Evolutionary conservation across 1,284 basidiomycete genomes (phyloP).

Genomic region (Malassezia globosa): DNA sequence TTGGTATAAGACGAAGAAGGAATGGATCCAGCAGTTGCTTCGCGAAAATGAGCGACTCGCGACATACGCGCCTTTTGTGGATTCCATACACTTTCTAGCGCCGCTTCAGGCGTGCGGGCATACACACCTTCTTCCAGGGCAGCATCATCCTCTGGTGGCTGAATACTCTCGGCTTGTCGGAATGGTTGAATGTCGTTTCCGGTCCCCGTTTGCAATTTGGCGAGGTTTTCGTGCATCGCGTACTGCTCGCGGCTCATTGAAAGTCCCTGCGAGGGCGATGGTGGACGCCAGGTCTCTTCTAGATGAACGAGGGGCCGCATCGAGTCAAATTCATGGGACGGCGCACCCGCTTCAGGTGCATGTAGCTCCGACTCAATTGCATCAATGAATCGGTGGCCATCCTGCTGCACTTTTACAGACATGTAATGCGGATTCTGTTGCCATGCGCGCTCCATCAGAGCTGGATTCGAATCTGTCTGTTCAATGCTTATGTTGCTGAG

Average conservation of each 20-base stretch:
- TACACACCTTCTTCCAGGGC: slow-evolving; percentile 15
- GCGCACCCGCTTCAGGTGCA: background rate
- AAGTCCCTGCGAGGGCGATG: slow-evolving; percentile 5
- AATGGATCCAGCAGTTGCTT: background rate
- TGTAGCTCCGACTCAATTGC: slow-evolving; percentile 4
- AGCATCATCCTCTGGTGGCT: slow-evolving; percentile 11
- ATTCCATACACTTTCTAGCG: slow-evolving; percentile 13
- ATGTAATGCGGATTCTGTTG: background rate
- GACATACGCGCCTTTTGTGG: slow-evolving; percentile 6
- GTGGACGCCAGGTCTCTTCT: slow-evolving; percentile 8
- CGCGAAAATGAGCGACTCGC: slow-evolving; percentile 5
- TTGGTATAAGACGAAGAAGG: slow-evolving; percentile 7
- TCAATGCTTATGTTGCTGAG: no score
- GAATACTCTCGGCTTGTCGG: slow-evolving; percentile 3
- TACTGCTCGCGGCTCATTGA: slow-evolving; percentile 10
- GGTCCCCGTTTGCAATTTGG: slow-evolving; percentile 2
- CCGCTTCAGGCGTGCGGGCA: slow-evolving; percentile 7
- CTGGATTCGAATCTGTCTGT: background rate
- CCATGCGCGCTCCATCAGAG: slow-evolving; percentile 13
- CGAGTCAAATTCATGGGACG: background rate
- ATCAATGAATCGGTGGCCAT: slow-evolving; percentile 1
- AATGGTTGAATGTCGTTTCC: slow-evolving; percentile 7
- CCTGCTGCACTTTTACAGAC: background rate
- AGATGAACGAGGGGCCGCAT: background rate
- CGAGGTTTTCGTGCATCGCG: slow-evolving; percentile 12